Evolutionary conservation across 768 basidiomycete genomes (phyloP).

Genomic region (Lactifluus piperatus): DNA sequence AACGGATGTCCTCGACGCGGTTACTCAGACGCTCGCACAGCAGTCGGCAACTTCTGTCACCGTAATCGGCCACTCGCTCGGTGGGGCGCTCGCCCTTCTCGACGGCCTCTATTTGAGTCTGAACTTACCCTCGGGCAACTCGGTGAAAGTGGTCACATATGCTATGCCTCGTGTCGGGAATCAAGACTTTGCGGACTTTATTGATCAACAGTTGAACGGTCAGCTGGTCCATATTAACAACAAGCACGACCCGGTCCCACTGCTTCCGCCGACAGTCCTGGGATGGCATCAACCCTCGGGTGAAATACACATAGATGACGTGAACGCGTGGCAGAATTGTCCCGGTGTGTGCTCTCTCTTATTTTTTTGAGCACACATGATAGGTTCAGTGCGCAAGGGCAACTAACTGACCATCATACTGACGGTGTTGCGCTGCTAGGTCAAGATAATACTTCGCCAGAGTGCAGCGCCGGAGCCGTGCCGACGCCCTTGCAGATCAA

Average conservation of each 20-base stretch:
- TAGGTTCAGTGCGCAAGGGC: too few relatives aligned
- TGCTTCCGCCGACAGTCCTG: constrained; percentile 28
- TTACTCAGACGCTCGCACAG: neutral
- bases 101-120: constrained; percentile 21
- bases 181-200: constrained; percentile 2
- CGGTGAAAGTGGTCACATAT: too few relatives aligned
- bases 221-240: constrained; percentile 11
- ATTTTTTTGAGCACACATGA: too few relatives aligned
- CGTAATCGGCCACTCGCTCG: constrained; percentile 12
- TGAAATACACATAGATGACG: constrained; percentile 34
- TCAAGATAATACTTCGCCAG: too few relatives aligned
- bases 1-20: neutral
- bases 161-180: constrained; percentile 24
- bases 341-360: constrained; percentile 41
- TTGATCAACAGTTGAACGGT: neutral
- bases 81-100: too few relatives aligned
- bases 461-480: too few relatives aligned
- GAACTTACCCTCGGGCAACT: constrained; percentile 18
- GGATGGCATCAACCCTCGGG: constrained; percentile 39
- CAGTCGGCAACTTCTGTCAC: constrained; percentile 1
- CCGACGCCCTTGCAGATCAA: too few relatives aligned
- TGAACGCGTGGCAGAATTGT: constrained; percentile 44
- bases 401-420: too few relatives aligned
- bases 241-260: constrained; percentile 31
- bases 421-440: too few relatives aligned